Base-by-base conservation (phyloP, 345 rosid species). In the Geranium brycei region DNA sequence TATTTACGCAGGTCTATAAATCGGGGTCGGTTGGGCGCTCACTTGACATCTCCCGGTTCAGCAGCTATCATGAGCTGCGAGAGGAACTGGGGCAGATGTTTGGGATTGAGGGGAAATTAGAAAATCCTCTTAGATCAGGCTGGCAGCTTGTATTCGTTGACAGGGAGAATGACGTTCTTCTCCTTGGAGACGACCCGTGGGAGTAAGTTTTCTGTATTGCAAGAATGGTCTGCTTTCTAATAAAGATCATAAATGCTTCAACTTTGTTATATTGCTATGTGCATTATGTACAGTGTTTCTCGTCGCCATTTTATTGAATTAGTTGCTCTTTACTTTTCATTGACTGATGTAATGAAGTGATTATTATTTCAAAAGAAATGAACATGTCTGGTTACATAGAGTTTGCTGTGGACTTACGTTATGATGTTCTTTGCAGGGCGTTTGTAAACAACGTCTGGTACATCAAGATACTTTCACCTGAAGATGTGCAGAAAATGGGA, bases 111-210 rank as follows among this genome's bases (percentile, higher is more conserved):
- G 95, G 95, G 68, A 76, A 80, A 73, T 81, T 83, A 63, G 95
- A 87, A 80, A 78, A 83, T 76, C 85, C 95, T 77, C 78, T 73
- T 76, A 85, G 95, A 85, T 88, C 91, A 85, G 91, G 95, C 91
- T 88, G 95, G 95, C 91, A 88, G 95, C 95, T 88, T 85, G 91
- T 85, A 83, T 88, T 88, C 62, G 87, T 88, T 55, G 91, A 88
- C 86, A 80, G 87, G 95, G 91, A 88, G 85, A 79, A 85, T 73
- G 95, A 88, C 68, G 79, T 81, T 57, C 95, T 88, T 83, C 95
- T 88, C 86, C 95, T 85, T 78, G 95, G 91, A 72, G 91, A 88
- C 41, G 95, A 83, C 72, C 95, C 95, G 0, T 88, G 95, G 95
- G 86, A 85, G 91, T 88, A 71, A 78, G 91, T 80, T 30, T n/a